These are phyloP conservation scores for Ulmus americana DNA, from an alignment of 331 rosid genomes.

Conservation along the genomic window DNA sequence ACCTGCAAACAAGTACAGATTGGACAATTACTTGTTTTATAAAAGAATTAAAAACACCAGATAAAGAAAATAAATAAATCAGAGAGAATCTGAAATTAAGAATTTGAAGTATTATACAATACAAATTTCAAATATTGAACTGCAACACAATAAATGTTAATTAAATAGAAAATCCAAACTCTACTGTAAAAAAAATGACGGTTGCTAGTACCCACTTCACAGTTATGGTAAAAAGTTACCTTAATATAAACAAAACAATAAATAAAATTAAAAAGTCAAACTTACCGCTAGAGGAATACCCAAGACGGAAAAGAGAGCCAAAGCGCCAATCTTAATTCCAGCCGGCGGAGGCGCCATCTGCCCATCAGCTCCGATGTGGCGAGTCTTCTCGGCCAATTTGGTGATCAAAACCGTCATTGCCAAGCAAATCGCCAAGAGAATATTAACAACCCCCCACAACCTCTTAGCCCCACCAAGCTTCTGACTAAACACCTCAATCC, in stretches of 20 bases:
- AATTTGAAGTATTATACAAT: too few relatives aligned
- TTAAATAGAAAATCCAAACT: too few relatives aligned
- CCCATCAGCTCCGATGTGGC: constrained; percentile 4
- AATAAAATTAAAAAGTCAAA: neutral
- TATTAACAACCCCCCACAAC: constrained; percentile 70
- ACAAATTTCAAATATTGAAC: too few relatives aligned
- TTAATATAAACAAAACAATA: too few relatives aligned
- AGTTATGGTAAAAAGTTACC: too few relatives aligned
- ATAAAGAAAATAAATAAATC: neutral
- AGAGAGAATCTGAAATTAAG: too few relatives aligned
- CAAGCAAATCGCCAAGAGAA: constrained; percentile 49
- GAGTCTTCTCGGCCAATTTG: constrained; percentile 46
- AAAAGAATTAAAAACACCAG: neutral
- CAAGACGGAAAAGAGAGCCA: constrained; percentile 55
- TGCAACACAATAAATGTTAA: too few relatives aligned
- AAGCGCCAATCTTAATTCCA: constrained; percentile 49
- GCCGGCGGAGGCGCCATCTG: constrained; percentile 29
- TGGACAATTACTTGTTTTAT: neutral
- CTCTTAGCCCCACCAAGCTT: constrained; percentile 61
- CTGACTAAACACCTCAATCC: constrained; percentile 44
- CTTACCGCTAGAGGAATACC: constrained; percentile 76
- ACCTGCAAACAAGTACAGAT: constrained; percentile 35
- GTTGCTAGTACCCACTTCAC: too few relatives aligned
- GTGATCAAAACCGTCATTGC: constrained; percentile 56
- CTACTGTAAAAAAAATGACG: too few relatives aligned